Evolutionary conservation across 179 eudicot species (phyloP).

Genomic region (Corrigiola litoralis): DNA sequence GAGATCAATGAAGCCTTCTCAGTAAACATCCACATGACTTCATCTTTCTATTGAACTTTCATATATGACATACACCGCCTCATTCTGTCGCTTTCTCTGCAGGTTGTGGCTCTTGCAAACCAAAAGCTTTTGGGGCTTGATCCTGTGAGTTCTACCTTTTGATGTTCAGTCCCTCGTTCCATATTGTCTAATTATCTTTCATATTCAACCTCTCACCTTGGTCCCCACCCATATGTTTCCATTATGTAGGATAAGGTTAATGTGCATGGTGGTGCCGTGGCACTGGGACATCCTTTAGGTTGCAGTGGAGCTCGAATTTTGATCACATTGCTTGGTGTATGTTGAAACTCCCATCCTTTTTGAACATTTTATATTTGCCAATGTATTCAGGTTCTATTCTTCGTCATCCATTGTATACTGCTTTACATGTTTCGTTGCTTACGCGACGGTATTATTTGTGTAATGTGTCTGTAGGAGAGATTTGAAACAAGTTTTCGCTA

Average conservation of each 20-base stretch:
- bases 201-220: neutral
- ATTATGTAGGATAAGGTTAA: constrained; percentile 72
- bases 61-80: constrained; percentile 2
- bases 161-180: neutral
- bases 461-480: neutral
- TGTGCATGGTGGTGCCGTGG: constrained; percentile 96
- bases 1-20: constrained; percentile 98
- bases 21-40: constrained; percentile 30
- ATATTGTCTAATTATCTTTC: neutral
- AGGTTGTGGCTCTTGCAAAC: constrained; percentile 95
- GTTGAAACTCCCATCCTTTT: neutral
- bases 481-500: neutral
- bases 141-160: constrained; percentile 54
- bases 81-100: constrained; percentile 17
- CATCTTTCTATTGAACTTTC: constrained; percentile 6
- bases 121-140: constrained; percentile 76
- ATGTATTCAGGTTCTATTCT: neutral
- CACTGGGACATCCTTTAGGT: constrained; percentile 93
- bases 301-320: constrained; percentile 96
- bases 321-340: constrained; percentile 86
- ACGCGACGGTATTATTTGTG: neutral
- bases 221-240: neutral
- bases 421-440: neutral
- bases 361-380: neutral
- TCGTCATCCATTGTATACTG: neutral